Base-by-base conservation (phyloP, 176 grass and related monocot species). In the Eragrostis curvula region DNA sequence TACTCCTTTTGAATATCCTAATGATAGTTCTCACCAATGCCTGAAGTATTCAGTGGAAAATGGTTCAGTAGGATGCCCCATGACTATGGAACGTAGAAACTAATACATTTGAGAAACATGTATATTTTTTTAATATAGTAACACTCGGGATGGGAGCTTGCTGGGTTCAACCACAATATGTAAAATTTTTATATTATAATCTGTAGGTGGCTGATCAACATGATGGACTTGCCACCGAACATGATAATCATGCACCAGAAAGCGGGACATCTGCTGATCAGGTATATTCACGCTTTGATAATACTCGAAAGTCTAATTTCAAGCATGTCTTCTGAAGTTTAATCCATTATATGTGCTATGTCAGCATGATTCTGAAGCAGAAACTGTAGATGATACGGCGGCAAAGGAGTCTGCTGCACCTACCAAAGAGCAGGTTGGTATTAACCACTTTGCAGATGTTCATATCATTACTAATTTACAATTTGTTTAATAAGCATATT, bases 181-280 rank as follows among this genome's bases (percentile, higher is more conserved):
- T 25, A 42, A 13, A 75, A 57, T 6, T 53, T 87, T 66, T 47
- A 47, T 39, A 24, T 64, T 49, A 63, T 57, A 49, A 64, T 55
- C 11, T 67, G 27, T 70, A 94, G 88, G 67, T 89, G 66, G 46
- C 44, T 62, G 77, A 84, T 62, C 81, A 94, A 75, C 73, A 89
- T 49, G 85, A 81, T 87, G 80, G 71, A 71, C 49, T 77, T 74
- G 77, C 60, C 25, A 84, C 14, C 13, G 47, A 61, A 50, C 57
- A 90, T 87, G 92, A 68, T 39, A 78, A 66, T 79, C 78, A 86
- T 21, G 62, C 78, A 77, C 40, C 64, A 63, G 84, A 73, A 83
- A 77, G 73, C 12, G 48, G 57, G 48, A 8, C 75, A 85, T 71
- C 87, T 85, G 59, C 18, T 81, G 75, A 71, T 53, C 84, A 84